Base-by-base conservation (phyloP, 1,284 basidiomycete genomes). In the Marasmius fiardii region DNA sequence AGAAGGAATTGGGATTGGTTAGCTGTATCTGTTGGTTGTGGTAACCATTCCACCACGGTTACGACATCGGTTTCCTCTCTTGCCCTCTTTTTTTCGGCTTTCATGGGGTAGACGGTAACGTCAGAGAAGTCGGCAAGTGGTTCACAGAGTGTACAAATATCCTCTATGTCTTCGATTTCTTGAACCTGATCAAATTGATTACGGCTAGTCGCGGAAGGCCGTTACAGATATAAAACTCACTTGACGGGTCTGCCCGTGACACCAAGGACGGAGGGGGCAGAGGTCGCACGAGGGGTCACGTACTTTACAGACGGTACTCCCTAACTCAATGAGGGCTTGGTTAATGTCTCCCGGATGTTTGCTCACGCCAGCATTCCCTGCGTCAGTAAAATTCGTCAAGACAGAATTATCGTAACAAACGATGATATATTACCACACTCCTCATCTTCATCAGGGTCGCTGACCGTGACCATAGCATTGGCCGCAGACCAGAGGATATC, bases 281-380 rank as follows among this genome's bases (percentile, higher is more conserved):
- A 71, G 67, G 8, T 63, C 69, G 63, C 95, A 98, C 7, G 75
- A 71, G 4, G 95, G 93, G 53, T 88, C 82, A 55, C 83, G 84
- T 28, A 92, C 88, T 68, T 88, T 93, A 74, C 95, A 98, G 2
- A 97, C 81, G 1, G 93, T 95, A 65, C 91, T 91, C 43, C 94
- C 94, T 3, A 97, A 82, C 64, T 93, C 91, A 60, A 92, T 93
- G 37, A 93, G 77, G 18, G 88, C 92, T 72, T 96, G 93, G 68
- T 96, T 95, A 63, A 93, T 81, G 68, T 95, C 90, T 11, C 93
- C 92, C 0, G 92, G 75, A 64, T 78, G 68, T 37, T 74, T 72
- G n/a, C 73, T 51, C 2, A 3, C 24, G n/a, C 24, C 16, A 23
- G 24, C 44, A n/a, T 52, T 26, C n/a, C 11, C 18, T 49, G 47